Percentiles rank a stretch among this genome's conserved stretches.
phyloP scores from a whole-genome alignment of 2,329 filamentous ascomycete species.

The Pseudogymnoascus sp. region DNA sequence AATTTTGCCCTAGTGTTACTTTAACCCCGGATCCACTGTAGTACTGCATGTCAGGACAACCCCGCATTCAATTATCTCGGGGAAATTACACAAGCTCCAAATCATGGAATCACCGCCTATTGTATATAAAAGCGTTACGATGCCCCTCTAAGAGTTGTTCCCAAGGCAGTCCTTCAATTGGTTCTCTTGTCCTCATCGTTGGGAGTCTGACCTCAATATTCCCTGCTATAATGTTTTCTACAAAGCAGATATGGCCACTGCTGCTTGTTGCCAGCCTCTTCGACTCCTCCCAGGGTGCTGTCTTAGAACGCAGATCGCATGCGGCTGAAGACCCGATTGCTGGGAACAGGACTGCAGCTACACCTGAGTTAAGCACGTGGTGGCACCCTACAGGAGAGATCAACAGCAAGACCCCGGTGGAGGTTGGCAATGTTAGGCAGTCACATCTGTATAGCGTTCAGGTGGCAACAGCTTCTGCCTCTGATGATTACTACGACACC shows the following conservation, averaged over 20 bases:
- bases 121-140: not conserved
- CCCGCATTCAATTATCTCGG: conserved; percentile 1
- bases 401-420: conserved; percentile 21
- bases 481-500: conserved; percentile 25
- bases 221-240: not conserved
- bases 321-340: not conserved
- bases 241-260: not conserved
- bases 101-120: not conserved
- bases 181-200: not conserved
- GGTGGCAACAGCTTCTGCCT: conserved; percentile 14
- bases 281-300: not conserved
- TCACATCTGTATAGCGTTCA: conserved; percentile 22
- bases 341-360: not conserved
- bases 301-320: not conserved
- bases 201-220: not conserved
- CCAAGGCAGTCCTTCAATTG: not conserved
- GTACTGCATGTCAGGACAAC: not conserved
- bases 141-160: not conserved
- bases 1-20: not conserved
- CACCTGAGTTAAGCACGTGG: conserved; percentile 14
- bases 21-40: not conserved
- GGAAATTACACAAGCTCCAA: not conserved
- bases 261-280: not conserved
- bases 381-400: conserved; percentile 24
- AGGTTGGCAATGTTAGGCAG: conserved; percentile 21